phyloP scores from a whole-genome alignment of 495 filamentous ascomycete genomes.

The Choiromyces venosus region DNA sequence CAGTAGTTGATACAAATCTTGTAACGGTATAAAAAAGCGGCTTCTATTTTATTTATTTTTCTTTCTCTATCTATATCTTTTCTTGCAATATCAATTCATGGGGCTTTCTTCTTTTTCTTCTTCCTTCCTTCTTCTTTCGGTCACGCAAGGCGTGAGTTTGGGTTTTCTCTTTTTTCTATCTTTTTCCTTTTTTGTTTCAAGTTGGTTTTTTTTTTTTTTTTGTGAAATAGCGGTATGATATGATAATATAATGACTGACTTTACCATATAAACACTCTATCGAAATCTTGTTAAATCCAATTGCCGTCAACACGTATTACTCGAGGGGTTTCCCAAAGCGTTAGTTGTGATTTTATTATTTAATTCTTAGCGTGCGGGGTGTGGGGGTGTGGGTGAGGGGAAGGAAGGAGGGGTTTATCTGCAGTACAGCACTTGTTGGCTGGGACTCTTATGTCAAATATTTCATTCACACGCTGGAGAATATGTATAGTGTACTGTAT shows the following conservation, averaged over 20 bases:
- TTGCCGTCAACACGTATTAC: not conserved
- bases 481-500: not conserved
- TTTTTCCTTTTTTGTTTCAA: not conserved
- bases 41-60: not conserved
- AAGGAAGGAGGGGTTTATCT: not conserved
- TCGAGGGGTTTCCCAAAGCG: not conserved
- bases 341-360: not conserved
- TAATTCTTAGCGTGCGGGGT: too few relatives aligned
- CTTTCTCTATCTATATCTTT: not conserved
- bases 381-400: not conserved
- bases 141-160: not conserved
- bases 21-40: slow-evolving; percentile 2
- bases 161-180: not conserved
- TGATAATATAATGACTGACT: not conserved
- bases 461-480: not conserved
- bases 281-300: not conserved
- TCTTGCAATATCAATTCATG: not conserved
- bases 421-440: not conserved
- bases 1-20: not conserved
- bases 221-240: not conserved
- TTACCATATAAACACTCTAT: not conserved
- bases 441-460: slow-evolving; percentile 1
- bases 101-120: not conserved
- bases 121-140: not conserved
- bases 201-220: not conserved